These are phyloP conservation scores for Penicillium egyptiacum DNA, from an alignment of 495 filamentous ascomycete genomes.

Conservation along the genomic window DNA sequence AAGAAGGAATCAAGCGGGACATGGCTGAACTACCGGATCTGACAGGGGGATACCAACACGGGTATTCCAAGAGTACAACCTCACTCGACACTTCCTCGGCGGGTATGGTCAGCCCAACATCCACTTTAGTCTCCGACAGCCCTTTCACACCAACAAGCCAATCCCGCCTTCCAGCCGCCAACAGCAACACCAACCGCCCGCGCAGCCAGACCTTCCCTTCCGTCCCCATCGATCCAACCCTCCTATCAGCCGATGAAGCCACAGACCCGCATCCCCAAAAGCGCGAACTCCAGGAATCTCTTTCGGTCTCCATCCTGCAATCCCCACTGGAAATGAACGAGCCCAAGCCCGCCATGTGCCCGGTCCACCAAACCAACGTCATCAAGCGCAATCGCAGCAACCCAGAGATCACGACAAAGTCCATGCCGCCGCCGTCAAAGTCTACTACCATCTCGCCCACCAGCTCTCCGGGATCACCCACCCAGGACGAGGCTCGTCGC, in stretches of 20 bases:
- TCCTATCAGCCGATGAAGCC: constrained; percentile 62
- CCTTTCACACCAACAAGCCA: constrained; percentile 69
- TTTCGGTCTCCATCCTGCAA: constrained; percentile 64
- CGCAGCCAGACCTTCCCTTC: constrained; percentile 91
- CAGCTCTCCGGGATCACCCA: constrained; percentile 60
- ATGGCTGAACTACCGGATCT: constrained; percentile 55
- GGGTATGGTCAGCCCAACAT: constrained; percentile 78
- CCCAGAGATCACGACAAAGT: constrained; percentile 45
- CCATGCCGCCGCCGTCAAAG: constrained; percentile 50
- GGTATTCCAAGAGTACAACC: constrained; percentile 57
- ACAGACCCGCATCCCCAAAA: constrained; percentile 67
- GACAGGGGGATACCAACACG: constrained; percentile 51
- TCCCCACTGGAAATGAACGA: constrained; percentile 62
- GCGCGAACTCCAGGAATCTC: constrained; percentile 50
- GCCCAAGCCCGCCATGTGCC: constrained; percentile 19
- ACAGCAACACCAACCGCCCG: constrained; percentile 62
- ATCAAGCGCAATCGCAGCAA: constrained; percentile 48
- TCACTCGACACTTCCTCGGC: constrained; percentile 63
- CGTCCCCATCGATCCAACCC: constrained; percentile 64
- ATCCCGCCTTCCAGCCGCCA: constrained; percentile 56
- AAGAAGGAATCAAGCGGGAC: constrained; percentile 61
- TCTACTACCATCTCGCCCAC: constrained; percentile 41
- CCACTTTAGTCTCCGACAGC: constrained; percentile 77
- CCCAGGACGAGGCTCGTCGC: constrained; percentile 82
- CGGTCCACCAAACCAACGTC: constrained; percentile 31